These are phyloP conservation scores for Prunus persica DNA, from an alignment of 306 rosid genomes.

Conservation along the genomic window Prunus_persica_NCBIv2 NC_034014.1:3197501-3198000, in stretches of 20 bases:
- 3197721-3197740: too few species aligned
- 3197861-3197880: slow-evolving; percentile 74
- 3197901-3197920: slow-evolving; percentile 78
- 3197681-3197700: slow-evolving; percentile 82
- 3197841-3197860: slow-evolving; percentile 40
- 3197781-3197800: too few species aligned
- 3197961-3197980: slow-evolving; percentile 55
- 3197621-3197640: slow-evolving; percentile 55
- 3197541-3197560: slow-evolving; percentile 71
- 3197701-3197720: slow-evolving; percentile 29
- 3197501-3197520: not conserved
- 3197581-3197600: slow-evolving; percentile 40
- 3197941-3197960: slow-evolving; percentile 55
- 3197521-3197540: slow-evolving; percentile 63
- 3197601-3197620: slow-evolving; percentile 57
- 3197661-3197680: slow-evolving; percentile 90
- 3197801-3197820: too few species aligned
- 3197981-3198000: slow-evolving; percentile 69
- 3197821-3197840: not conserved
- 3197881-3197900: slow-evolving; percentile 76
- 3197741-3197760: too few species aligned
- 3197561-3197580: slow-evolving; percentile 52
- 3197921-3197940: slow-evolving; percentile 42
- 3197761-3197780: too few species aligned
- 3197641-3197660: slow-evolving; percentile 57